Base-by-base conservation (phyloP, 1,284 basidiomycete species). In the Ustilago hordei region DNA sequence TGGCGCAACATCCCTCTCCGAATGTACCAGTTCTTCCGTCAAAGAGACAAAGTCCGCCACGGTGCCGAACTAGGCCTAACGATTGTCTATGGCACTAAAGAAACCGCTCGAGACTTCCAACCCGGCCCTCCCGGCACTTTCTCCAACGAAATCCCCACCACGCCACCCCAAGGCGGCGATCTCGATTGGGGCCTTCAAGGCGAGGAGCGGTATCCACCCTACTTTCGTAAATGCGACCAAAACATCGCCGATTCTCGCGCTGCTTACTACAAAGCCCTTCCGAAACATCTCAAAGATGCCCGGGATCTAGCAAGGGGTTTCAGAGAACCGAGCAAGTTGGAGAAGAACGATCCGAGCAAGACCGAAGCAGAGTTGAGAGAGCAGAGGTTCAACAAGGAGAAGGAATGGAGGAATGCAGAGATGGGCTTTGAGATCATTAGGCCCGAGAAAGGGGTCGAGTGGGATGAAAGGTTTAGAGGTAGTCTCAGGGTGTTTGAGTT, bases 1-100 rank as follows among this genome's bases (percentile, higher is more conserved):
- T 91, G 97, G 86, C 89, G 89, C 45, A 93, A 94, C 83, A 92
- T 98, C 70, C 95, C 95, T 5, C 87, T 90, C 75, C 95, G 97
- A 92, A 90, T 98, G 63, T 92, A 91, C 89, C 92, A 92, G 80
- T 96, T 94, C 87, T 98, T 98, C 89, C 95, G 95, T 83, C 91
- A 93, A 84, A 91, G 94, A n/a, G 87, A 91, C 61, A 91, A 92
- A 78, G 93, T 94, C 8, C 89, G 87, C 4, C 87, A 90, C 19
- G 95, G 95, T 45, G 93, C 92, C 17, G 92, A 97, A 78, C 92
- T 92, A 9, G 95, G 91, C 0, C 91, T 94, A 82, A 88, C 89
- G 32, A 88, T 98, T 62, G 90, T 96, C 69, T 89, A 90, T 84
- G 89, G 89, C 28, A 65, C 54, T 59, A 84, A 84, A 62, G 57